A percentile compares a stretch with the other conserved stretches of the same genome.
Conservation (phyloP, 331 rosid genomes). For the Stylosanthes scabra region DNA sequence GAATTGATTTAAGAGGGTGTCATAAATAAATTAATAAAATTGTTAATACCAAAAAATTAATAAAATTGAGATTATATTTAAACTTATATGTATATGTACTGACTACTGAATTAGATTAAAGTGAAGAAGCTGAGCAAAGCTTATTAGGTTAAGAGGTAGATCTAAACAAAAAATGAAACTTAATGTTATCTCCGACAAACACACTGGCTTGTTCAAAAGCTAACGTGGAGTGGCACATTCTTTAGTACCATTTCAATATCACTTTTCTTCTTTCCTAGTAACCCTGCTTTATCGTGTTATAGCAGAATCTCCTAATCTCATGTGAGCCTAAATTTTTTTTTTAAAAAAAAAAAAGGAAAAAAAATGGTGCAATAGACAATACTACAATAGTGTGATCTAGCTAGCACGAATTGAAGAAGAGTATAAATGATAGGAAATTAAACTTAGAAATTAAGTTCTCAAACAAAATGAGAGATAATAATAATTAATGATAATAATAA, state of each 20-base stretch:
- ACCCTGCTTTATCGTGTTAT: constrained; percentile 28
- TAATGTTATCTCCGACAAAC: constrained; percentile 28
- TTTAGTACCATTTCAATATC: constrained; percentile 31
- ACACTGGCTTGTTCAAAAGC: constrained; percentile 34
- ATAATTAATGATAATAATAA: not conserved
- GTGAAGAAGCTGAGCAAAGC: not conserved
- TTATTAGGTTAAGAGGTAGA: not conserved
- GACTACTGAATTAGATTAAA: not conserved
- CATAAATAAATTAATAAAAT: not conserved
- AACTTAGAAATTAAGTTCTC: constrained; percentile 28
- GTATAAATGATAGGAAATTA: not conserved
- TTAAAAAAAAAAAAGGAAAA: not conserved
- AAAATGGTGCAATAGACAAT: constrained; percentile 1
- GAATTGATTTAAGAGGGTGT: constrained; percentile 20
- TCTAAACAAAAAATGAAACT: constrained; percentile 14
- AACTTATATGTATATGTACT: not conserved
- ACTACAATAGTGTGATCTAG: constrained; percentile 11
- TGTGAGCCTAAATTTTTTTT: not conserved
- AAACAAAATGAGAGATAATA: constrained; percentile 20
- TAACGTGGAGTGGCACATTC: constrained; percentile 44
- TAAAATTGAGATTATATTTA: not conserved
- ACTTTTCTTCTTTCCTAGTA: constrained; percentile 41
- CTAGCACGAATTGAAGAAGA: constrained; percentile 20
- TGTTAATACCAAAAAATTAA: too few species aligned
- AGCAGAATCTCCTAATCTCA: constrained; percentile 31